phyloP scores from a whole-genome alignment of 2,329 filamentous ascomycete genomes.

The Exophiala sideris region DNA sequence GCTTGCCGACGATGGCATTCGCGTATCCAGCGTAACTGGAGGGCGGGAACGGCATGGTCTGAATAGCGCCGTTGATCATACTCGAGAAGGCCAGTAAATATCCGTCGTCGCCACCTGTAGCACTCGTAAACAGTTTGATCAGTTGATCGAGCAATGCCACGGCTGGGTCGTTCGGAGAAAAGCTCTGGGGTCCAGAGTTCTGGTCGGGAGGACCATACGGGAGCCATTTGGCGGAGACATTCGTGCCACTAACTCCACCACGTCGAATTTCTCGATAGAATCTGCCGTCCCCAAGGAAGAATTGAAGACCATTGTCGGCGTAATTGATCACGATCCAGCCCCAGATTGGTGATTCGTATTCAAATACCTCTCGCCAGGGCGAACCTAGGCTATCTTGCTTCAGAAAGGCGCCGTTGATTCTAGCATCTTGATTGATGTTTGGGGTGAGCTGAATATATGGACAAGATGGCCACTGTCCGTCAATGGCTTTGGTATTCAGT shows the following conservation, averaged over 20 bases:
- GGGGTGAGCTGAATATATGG: constrained; percentile 43
- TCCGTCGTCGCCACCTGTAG: not conserved
- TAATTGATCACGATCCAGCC: constrained; percentile 35
- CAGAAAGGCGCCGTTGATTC: constrained; percentile 30
- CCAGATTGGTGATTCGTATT: constrained; percentile 31
- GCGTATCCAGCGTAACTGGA: constrained; percentile 35
- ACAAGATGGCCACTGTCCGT: constrained; percentile 20
- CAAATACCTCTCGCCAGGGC: constrained; percentile 19
- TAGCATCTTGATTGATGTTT: constrained; percentile 32
- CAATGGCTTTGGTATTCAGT: no score
- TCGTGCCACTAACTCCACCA: constrained; percentile 17
- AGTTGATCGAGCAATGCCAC: constrained; percentile 25
- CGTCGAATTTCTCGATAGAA: constrained; percentile 33
- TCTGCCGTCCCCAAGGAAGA: constrained; percentile 32
- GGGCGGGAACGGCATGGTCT: constrained; percentile 32
- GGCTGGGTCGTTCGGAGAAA: constrained; percentile 12
- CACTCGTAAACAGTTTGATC: constrained; percentile 2
- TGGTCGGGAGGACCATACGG: constrained; percentile 26
- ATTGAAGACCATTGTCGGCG: constrained; percentile 29
- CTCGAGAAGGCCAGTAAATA: constrained; percentile 28
- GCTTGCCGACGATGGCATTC: constrained; percentile 33
- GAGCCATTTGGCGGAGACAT: constrained; percentile 20
- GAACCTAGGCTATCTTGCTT: not conserved
- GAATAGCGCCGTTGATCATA: constrained; percentile 37
- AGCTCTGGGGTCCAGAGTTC: no score